Percentiles rank a stretch among this genome's conserved stretches.
These are phyloP conservation scores for Fusarium sp. DNA, from an alignment of 2,329 filamentous ascomycete genomes.

Conservation along the genomic window DNA sequence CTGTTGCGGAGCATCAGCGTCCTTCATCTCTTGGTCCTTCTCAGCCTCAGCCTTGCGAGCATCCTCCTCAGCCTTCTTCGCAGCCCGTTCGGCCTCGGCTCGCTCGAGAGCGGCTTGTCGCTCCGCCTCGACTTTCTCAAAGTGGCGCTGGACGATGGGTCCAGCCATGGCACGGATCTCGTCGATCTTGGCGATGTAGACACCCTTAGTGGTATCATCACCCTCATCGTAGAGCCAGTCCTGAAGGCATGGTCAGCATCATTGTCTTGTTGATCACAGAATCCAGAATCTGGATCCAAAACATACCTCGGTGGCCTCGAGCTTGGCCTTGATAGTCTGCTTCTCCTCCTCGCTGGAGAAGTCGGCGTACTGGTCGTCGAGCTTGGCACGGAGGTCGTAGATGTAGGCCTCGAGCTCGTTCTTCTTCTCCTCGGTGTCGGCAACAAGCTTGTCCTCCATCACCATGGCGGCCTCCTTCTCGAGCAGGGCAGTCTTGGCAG, in stretches of 20 bases:
- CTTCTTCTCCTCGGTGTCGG: constrained; percentile 99
- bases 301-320: constrained; percentile 87
- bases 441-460: constrained; percentile 98
- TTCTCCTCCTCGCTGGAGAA: constrained; percentile 95
- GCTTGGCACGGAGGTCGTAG: constrained; percentile 95
- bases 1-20: constrained; percentile 66
- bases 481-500: constrained; percentile 72
- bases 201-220: constrained; percentile 91
- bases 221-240: constrained; percentile 99
- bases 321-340: constrained; percentile 83
- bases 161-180: constrained; percentile 93
- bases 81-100: constrained; percentile 81
- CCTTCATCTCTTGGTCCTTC: constrained; percentile 74
- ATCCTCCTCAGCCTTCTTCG: constrained; percentile 75
- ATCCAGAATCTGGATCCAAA: background rate
- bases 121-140: constrained; percentile 92
- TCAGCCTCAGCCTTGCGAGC: constrained; percentile 66
- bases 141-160: constrained; percentile 92
- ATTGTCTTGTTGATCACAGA: background rate
- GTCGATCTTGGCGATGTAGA: constrained; percentile 95
- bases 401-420: constrained; percentile 99
- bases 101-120: constrained; percentile 82
- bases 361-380: constrained; percentile 90
- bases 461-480: constrained; percentile 94
- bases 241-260: constrained; percentile 59